Percentiles rank a stretch among this genome's conserved stretches.
phyloP scores from a whole-genome alignment of 2,329 filamentous ascomycete genomes.

The Colletotrichum theobromicola region DNA sequence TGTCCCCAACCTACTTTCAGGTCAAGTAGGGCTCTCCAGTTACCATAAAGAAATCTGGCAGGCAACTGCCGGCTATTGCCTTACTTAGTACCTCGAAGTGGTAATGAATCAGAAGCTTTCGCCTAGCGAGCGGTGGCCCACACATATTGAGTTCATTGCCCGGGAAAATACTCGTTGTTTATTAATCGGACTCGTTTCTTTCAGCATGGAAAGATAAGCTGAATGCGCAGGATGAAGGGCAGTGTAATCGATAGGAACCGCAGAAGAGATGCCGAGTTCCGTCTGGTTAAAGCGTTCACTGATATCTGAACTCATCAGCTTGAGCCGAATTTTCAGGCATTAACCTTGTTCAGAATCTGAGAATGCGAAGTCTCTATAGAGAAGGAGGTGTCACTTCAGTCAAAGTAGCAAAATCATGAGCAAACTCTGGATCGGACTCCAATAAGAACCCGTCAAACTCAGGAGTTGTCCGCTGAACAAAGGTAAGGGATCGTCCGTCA shows the following conservation, averaged over 20 bases:
- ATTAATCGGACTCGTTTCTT: background rate
- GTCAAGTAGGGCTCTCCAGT: background rate
- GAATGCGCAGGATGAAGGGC: accelerated
- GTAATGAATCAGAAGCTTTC: background rate
- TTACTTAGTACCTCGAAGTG: background rate
- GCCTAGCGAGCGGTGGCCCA: background rate
- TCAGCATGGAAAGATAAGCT: background rate
- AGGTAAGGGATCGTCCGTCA: no score
- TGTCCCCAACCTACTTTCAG: background rate
- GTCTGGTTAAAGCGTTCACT: background rate
- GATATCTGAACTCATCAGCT: no score
- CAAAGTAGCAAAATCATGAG: background rate
- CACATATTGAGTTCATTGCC: background rate
- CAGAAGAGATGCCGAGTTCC: background rate
- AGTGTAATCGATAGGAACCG: accelerated
- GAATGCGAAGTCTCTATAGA: background rate
- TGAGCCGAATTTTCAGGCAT: no score
- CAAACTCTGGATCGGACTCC: background rate
- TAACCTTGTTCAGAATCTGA: background rate
- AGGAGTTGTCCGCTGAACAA: background rate
- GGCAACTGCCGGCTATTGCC: background rate
- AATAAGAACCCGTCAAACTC: background rate
- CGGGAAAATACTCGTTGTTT: background rate
- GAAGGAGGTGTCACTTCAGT: background rate
- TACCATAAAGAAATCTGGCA: background rate